phyloP scores from a whole-genome alignment of 2,329 filamentous ascomycete genomes.

The Talaromyces rugulosus region DNA sequence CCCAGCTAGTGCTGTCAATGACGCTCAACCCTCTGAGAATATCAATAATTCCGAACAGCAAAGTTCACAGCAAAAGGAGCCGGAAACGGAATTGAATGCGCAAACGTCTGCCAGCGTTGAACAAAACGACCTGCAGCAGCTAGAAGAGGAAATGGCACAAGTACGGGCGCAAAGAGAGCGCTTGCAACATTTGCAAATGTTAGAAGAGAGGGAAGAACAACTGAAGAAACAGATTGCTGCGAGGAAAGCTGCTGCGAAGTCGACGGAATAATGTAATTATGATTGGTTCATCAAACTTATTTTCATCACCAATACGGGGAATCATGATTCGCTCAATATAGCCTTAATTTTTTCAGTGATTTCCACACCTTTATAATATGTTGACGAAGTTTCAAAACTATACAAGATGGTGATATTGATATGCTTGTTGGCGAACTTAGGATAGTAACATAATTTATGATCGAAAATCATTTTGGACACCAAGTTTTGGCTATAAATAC shows the following conservation, averaged over 20 bases:
- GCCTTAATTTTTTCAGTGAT: not conserved
- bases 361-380: not conserved
- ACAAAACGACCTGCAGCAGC: not conserved
- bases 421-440: not conserved
- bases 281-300: no score
- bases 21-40: not conserved
- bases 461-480: no score
- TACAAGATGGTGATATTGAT: not conserved
- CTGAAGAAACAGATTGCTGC: not conserved
- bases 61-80: not conserved
- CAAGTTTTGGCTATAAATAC: no score
- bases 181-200: not conserved
- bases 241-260: not conserved
- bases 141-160: not conserved
- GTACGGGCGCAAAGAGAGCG: not conserved
- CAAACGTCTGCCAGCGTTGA: not conserved
- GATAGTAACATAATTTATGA: not conserved
- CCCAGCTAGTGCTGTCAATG: not conserved
- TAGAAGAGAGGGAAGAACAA: not conserved
- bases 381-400: not conserved
- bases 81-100: not conserved
- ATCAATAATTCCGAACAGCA: no score
- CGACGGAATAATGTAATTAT: not conserved
- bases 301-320: no score
- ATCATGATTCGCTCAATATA: not conserved